Conservation (phyloP, 768 basidiomycete genomes). For the Imleria badia region DNA sequence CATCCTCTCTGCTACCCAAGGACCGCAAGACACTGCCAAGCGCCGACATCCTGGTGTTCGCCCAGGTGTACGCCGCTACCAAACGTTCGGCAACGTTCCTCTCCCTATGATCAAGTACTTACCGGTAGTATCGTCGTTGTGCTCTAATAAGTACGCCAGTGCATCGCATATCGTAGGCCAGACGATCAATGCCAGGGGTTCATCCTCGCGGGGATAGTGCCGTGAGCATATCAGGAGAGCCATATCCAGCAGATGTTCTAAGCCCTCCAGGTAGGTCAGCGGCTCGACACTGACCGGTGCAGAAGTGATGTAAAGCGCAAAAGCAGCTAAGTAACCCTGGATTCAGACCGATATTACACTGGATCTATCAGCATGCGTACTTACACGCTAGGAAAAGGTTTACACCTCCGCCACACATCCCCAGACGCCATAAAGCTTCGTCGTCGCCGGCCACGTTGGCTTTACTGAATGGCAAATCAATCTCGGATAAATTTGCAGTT, state of each 20-base stretch:
- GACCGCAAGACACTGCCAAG: slow-evolving; percentile 41
- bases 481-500: slow-evolving; percentile 13
- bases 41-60: slow-evolving; percentile 48
- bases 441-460: slow-evolving; percentile 21
- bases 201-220: slow-evolving; percentile 46
- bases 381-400: slow-evolving; percentile 45
- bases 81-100: neutral
- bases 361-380: slow-evolving; percentile 13
- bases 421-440: slow-evolving; percentile 40
- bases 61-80: slow-evolving; percentile 9
- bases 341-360: neutral
- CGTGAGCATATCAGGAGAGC: slow-evolving; percentile 48
- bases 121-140: slow-evolving; percentile 27
- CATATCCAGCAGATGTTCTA: slow-evolving; percentile 48
- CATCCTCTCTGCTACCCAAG: slow-evolving; percentile 22
- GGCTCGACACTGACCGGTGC: slow-evolving; percentile 30
- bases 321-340: slow-evolving; percentile 37
- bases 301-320: slow-evolving; percentile 44
- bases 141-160: slow-evolving; percentile 39
- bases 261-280: slow-evolving; percentile 43
- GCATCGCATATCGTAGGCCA: slow-evolving; percentile 52
- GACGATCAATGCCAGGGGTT: slow-evolving; percentile 49
- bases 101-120: slow-evolving; percentile 9
- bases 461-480: slow-evolving; percentile 9
- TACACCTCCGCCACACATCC: slow-evolving; percentile 22